phyloP scores from a whole-genome alignment of 352 stramenopile species.

The Phytophthora pini region DNA sequence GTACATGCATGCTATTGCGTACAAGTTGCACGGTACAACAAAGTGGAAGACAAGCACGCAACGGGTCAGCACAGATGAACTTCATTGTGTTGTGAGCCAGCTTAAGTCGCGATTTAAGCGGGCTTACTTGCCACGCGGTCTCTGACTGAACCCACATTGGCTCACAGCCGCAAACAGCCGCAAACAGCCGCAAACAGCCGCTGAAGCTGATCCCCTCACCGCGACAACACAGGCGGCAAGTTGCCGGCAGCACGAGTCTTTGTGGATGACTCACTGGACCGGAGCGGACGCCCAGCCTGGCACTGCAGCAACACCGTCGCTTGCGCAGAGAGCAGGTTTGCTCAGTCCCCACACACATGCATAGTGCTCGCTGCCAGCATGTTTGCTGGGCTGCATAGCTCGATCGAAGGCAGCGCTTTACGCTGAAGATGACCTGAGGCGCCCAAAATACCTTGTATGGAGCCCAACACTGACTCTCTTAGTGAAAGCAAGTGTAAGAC shows the following conservation, averaged over 20 bases:
- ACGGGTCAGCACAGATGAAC: not conserved
- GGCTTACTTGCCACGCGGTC: constrained; percentile 6
- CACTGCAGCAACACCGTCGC: not conserved
- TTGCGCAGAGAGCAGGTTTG: not conserved
- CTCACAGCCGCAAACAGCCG: not conserved
- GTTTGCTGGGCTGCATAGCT: too few species aligned
- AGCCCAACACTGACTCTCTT: constrained; percentile 5
- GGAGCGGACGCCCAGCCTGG: too few species aligned
- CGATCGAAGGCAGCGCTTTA: too few species aligned
- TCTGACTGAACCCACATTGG: constrained; percentile 4
- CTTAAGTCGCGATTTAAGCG: constrained; percentile 7
- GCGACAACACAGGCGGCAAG: not conserved
- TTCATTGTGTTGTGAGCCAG: not conserved
- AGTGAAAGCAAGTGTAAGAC: not conserved
- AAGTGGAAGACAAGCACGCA: not conserved
- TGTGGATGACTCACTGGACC: too few species aligned
- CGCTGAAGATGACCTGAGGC: not conserved
- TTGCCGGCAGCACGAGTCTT: too few species aligned
- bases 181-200: not conserved
- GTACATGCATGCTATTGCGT: not conserved
- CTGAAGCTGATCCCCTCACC: not conserved
- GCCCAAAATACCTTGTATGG: constrained; percentile 5
- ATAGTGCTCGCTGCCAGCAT: too few species aligned
- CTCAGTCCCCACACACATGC: not conserved
- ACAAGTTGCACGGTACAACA: not conserved